These are phyloP conservation scores for Boechera retrofracta DNA, from an alignment of 345 rosid genomes.

Conservation along the genomic window DNA sequence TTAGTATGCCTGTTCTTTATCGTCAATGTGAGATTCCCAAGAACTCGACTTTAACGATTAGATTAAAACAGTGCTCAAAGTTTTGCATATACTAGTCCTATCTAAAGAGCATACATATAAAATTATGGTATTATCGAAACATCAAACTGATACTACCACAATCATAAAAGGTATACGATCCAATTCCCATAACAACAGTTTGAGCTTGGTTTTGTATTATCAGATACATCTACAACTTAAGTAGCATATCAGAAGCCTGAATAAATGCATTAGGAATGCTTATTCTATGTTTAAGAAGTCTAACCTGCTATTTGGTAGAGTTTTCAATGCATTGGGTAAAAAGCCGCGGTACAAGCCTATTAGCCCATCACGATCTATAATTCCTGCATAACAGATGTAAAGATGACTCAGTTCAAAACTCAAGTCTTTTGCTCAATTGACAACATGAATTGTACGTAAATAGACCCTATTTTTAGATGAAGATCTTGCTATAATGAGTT, in stretches of 20 bases:
- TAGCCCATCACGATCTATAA: conserved; percentile 67
- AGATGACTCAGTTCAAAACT: conserved; percentile 20
- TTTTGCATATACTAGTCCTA: not conserved
- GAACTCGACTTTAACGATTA: not conserved
- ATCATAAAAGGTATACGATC: not conserved
- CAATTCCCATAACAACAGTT: not conserved
- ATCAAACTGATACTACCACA: not conserved
- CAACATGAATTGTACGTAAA: conserved; percentile 10
- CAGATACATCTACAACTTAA: not conserved
- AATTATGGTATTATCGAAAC: not conserved
- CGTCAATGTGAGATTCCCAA: not conserved
- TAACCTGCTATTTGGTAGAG: conserved; percentile 94
- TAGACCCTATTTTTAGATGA: not conserved
- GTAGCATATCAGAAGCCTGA: not conserved
- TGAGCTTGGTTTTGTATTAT: conserved; percentile 16
- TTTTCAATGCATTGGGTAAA: conserved; percentile 89
- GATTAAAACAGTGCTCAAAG: not conserved
- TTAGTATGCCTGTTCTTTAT: not conserved
- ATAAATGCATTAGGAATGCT: not conserved
- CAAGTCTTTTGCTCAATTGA: conserved; percentile 4
- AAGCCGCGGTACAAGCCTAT: conserved; percentile 90
- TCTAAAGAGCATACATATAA: not conserved
- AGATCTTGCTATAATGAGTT: conserved; percentile 3
- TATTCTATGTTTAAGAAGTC: conserved; percentile 11
- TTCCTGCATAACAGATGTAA: conserved; percentile 55